Evolutionary conservation across 2,329 filamentous ascomycete genomes (phyloP), one percentile per base, ranked within the genome.

Genomic region (Fusarium tanahbumbuense): DNA sequence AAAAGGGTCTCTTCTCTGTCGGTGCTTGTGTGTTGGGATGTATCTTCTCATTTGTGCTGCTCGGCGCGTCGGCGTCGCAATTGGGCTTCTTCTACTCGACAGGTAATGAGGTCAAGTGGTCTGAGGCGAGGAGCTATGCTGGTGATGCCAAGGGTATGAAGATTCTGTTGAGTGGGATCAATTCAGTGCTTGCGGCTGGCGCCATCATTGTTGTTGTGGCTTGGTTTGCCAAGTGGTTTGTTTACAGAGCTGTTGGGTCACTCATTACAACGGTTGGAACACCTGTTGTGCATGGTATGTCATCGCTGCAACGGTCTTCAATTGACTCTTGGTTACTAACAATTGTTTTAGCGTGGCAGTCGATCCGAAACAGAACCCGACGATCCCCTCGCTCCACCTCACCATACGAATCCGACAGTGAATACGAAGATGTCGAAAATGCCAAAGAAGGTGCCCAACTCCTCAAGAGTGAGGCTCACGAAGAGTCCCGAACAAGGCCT

Each of bases 11-110:
- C 34, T 52, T 76, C n/a, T 63, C 73, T n/a, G 59, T 72, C 6
- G 44, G 73, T 16, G 61, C 67, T 16, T 73, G 74, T 41, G 60
- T 63, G 13, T 45, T 76, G 22, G 76, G 66, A 12, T 72, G 72
- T 52, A 50, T 75, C 20, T 68, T 76, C 23, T 71, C 75, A 73
- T 78, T 76, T 50, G 58, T 78, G 16, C 73, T 76, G 3, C 52
- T 77, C 7, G 73, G 69, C 44, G 77, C 76, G 11, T 77, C 77
- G 42, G 70, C 77, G 3, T 78, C 77, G 6, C 76, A 78, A 27
- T 56, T 78, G 18, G 76, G 77, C 32, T 79, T 79, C 71, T 79
- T 70, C 52, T 76, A 72, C 58, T 64, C 75, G 20, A 78, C 77
- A 0, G 77, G 77, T 16, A 77, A 77, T 30, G 76, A 78, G 48